A percentile compares a stretch with the other conserved stretches of the same genome.
Evolutionary conservation across 2,329 filamentous ascomycete genomes (phyloP).

Genomic region (Exophiala sideris): DNA sequence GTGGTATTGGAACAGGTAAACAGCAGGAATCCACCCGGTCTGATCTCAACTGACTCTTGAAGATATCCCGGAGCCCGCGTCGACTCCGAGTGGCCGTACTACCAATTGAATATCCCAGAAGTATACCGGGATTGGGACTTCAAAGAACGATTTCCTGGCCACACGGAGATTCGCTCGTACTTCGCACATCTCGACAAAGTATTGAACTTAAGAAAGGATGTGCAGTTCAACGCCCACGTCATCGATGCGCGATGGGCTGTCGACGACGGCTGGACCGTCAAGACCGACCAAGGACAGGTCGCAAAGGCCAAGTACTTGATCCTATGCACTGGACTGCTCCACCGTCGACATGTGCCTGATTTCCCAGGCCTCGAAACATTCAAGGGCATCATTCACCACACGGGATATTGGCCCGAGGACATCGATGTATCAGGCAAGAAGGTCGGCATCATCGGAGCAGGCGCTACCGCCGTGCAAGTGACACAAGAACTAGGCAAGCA

Average conservation of each 20-base stretch:
- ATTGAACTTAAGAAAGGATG: constrained; percentile 38
- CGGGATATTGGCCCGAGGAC: constrained; percentile 58
- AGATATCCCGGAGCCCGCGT: constrained; percentile 52
- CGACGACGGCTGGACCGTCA: constrained; percentile 38
- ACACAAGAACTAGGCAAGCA: constrained; percentile 57
- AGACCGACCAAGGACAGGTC: constrained; percentile 34
- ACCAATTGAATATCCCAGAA: constrained; percentile 52
- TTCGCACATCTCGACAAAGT: constrained; percentile 40
- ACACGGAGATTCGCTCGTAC: constrained; percentile 39
- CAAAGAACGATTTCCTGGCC: constrained; percentile 38
- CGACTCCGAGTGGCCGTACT: constrained; percentile 53
- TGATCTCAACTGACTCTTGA: too few species aligned
- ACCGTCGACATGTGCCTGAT: constrained; percentile 55
- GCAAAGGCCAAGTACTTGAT: constrained; percentile 24
- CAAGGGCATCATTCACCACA: constrained; percentile 59
- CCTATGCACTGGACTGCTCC: constrained; percentile 35
- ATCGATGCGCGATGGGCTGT: constrained; percentile 36
- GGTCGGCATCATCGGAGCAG: constrained; percentile 63
- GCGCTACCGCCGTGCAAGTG: constrained; percentile 63
- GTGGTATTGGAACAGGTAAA: constrained; percentile 44
- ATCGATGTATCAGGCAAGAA: constrained; percentile 57
- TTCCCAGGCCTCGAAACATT: constrained; percentile 59
- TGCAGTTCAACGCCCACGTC: constrained; percentile 35
- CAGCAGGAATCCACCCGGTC: too few species aligned
- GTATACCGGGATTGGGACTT: constrained; percentile 48